A percentile compares a stretch with the other conserved stretches of the same genome.
phyloP scores from a whole-genome alignment of 306 rosid species.

The Corylus avellana region DNA sequence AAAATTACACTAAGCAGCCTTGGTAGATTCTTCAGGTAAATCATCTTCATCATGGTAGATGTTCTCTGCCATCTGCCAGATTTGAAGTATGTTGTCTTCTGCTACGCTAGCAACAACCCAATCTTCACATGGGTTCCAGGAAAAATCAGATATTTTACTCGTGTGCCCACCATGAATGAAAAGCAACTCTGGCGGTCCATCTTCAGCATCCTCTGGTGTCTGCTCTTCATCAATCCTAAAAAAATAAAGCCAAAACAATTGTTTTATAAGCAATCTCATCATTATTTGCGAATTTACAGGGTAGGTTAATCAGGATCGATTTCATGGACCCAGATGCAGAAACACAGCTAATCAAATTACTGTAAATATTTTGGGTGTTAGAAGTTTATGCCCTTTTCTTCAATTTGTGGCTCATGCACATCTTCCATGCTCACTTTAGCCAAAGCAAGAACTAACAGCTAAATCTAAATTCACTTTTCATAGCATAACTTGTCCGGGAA shows the following conservation, averaged over 20 bases:
- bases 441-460: neutral
- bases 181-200: slow-evolving; percentile 95
- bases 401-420: neutral
- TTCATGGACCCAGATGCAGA: too few relatives aligned
- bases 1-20: slow-evolving; percentile 52
- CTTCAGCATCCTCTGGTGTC: slow-evolving; percentile 89
- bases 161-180: slow-evolving; percentile 99
- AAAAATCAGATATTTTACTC: slow-evolving; percentile 93
- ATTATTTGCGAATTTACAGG: too few relatives aligned
- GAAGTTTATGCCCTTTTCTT: neutral
- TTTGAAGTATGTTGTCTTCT: slow-evolving; percentile 95
- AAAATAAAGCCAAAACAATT: neutral
- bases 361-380: too few relatives aligned
- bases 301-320: neutral
- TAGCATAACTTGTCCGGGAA: neutral
- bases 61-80: slow-evolving; percentile 99
- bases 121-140: slow-evolving; percentile 99
- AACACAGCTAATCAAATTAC: too few relatives aligned
- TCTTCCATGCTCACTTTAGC: neutral
- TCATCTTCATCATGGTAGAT: slow-evolving; percentile 98
- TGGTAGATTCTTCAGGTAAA: slow-evolving; percentile 79
- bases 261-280: neutral
- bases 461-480: neutral
- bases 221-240: slow-evolving; percentile 98
- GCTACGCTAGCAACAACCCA: slow-evolving; percentile 98